Conservation (phyloP, 208 protist genomes). For the Leishmania tarentolae region DNA sequence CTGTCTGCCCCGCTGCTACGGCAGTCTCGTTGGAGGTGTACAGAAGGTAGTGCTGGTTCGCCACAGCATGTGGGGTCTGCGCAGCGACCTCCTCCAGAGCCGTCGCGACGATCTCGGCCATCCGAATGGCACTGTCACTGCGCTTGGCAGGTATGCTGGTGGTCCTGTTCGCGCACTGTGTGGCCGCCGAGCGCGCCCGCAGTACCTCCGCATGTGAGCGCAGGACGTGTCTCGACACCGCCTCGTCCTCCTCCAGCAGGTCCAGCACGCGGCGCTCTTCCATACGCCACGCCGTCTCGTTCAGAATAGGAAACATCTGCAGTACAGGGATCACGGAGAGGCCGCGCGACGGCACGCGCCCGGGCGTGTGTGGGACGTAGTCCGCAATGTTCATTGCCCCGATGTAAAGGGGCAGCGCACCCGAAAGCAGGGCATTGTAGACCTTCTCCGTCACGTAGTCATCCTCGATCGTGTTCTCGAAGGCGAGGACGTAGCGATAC, state of each 20-base stretch:
- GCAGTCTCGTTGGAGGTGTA: background rate
- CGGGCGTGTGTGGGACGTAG: slow-evolving; percentile 28
- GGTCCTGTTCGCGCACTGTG: background rate
- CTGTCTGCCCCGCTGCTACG: too few species aligned
- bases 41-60: background rate
- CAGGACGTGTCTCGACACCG: background rate
- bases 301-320: slow-evolving; percentile 24
- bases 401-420: slow-evolving; percentile 53
- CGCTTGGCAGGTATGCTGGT: too few species aligned
- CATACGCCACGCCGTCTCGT: slow-evolving; percentile 18
- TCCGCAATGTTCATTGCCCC: slow-evolving; percentile 48
- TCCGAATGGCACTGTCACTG: background rate
- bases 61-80: background rate
- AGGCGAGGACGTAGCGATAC: slow-evolving; percentile 44
- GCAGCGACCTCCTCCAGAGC: slow-evolving; percentile 1
- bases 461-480: slow-evolving; percentile 57
- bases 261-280: slow-evolving; percentile 7
- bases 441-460: slow-evolving; percentile 80
- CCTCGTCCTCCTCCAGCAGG: slow-evolving; percentile 15
- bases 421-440: slow-evolving; percentile 54
- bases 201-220: slow-evolving; percentile 10
- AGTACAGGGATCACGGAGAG: slow-evolving; percentile 13
- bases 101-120: background rate
- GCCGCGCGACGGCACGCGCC: background rate
- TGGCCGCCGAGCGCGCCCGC: background rate